Percentiles rank a stretch among this genome's conserved stretches.
These are phyloP conservation scores for Phytophthora ohioensis DNA, from an alignment of 352 stramenopile genomes.

Conservation along the genomic window DNA sequence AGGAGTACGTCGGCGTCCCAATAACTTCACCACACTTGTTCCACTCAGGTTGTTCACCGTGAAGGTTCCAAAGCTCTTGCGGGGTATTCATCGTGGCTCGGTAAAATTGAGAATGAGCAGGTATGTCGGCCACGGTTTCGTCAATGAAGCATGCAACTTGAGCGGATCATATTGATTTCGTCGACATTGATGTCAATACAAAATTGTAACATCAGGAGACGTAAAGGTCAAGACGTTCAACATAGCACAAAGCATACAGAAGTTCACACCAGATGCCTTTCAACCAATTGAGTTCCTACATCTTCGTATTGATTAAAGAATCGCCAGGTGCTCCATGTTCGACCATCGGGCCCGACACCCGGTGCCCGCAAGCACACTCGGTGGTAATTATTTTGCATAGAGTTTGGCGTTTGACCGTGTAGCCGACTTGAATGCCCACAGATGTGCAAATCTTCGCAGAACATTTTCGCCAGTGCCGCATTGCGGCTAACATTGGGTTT, in stretches of 20 bases:
- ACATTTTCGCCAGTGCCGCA: constrained; percentile 2
- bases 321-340: constrained; percentile 7
- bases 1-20: neutral
- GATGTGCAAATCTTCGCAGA: constrained; percentile 10
- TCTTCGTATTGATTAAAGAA: constrained; percentile 18
- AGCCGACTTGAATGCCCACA: neutral
- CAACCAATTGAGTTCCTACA: neutral
- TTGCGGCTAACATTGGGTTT: neutral
- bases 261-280: constrained; percentile 9
- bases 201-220: neutral
- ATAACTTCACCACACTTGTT: neutral
- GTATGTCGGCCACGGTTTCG: neutral
- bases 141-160: constrained; percentile 4
- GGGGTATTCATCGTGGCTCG: constrained; percentile 7
- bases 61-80: neutral
- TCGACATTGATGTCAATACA: neutral
- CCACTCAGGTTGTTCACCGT: neutral
- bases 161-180: neutral
- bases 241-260: constrained; percentile 8
- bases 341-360: constrained; percentile 3
- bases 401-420: neutral
- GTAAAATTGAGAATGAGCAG: constrained; percentile 23
- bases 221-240: constrained; percentile 17
- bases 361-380: constrained; percentile 8
- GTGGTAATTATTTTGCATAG: constrained; percentile 7